Conservation (phyloP, 2,329 filamentous ascomycete genomes). For the Verruconis gallopava region DNA sequence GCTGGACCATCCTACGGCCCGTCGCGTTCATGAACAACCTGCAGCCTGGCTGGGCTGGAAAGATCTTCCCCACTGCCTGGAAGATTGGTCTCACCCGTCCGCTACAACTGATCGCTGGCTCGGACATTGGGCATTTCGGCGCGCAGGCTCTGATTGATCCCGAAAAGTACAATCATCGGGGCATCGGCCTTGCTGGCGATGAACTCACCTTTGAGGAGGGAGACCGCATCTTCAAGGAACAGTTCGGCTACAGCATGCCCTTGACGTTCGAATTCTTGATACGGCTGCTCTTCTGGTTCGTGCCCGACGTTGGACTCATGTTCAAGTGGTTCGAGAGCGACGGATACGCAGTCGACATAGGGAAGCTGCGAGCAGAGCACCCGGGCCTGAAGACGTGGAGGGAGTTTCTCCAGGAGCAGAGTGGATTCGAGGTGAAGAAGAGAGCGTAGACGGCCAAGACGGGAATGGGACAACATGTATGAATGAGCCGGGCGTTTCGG, state of each 20-base stretch:
- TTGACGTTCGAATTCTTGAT: conserved; percentile 30
- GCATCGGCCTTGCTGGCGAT: conserved; percentile 39
- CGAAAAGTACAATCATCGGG: conserved; percentile 30
- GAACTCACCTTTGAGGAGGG: conserved; percentile 36
- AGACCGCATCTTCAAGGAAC: conserved; percentile 32
- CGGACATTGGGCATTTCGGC: conserved; percentile 41
- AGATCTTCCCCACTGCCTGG: conserved; percentile 33
- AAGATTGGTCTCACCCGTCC: conserved; percentile 25
- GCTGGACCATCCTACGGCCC: conserved; percentile 49
- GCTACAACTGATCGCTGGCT: conserved; percentile 27
- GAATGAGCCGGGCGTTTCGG: no score
- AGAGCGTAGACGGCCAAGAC: neutral
- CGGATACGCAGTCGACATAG: conserved; percentile 27
- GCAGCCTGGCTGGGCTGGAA: conserved; percentile 32
- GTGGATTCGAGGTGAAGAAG: conserved; percentile 6
- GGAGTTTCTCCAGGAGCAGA: conserved; percentile 29
- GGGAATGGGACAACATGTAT: neutral
- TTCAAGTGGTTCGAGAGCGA: conserved; percentile 11
- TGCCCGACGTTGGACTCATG: conserved; percentile 35
- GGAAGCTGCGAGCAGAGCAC: conserved; percentile 29
- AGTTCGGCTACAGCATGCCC: conserved; percentile 32
- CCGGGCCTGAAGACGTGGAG: conserved; percentile 35
- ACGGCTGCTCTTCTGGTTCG: conserved; percentile 26
- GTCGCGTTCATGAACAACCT: conserved; percentile 52
- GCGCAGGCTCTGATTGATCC: conserved; percentile 36